These are phyloP conservation scores for Stereocaulon alpinum DNA, from an alignment of 495 filamentous ascomycete genomes.

Conservation along the genomic window DNA sequence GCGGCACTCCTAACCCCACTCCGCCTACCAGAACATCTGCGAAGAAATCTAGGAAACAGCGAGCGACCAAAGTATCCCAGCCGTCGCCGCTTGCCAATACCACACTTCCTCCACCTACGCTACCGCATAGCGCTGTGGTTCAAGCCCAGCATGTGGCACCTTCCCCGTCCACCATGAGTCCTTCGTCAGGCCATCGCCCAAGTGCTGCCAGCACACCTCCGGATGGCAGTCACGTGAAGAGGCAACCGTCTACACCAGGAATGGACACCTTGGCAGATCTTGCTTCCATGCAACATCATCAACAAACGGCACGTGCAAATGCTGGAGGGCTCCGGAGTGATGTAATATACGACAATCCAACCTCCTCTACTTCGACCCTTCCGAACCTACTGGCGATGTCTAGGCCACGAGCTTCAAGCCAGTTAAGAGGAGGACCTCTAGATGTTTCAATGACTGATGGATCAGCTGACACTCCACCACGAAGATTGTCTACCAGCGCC, in stretches of 20 bases:
- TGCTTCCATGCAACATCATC: conserved; percentile 56
- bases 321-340: conserved; percentile 36
- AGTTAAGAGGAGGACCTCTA: conserved; percentile 36
- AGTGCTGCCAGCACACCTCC: conserved; percentile 27
- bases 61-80: conserved; percentile 12
- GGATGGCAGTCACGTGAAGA: conserved; percentile 26
- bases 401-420: conserved; percentile 38
- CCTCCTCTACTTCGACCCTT: conserved; percentile 39
- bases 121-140: conserved; percentile 18
- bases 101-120: conserved; percentile 11
- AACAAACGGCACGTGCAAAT: conserved; percentile 40
- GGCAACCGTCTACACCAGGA: conserved; percentile 46
- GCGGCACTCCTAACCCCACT: conserved; percentile 27
- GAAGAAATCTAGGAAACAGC: conserved; percentile 18
- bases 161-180: conserved; percentile 20
- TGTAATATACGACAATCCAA: conserved; percentile 39
- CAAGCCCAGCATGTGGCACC: conserved; percentile 19
- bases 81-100: conserved; percentile 12
- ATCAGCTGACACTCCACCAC: conserved; percentile 37
- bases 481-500: conserved; percentile 40
- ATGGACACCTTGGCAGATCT: conserved; percentile 60
- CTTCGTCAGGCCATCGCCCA: conserved; percentile 16
- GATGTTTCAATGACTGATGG: conserved; percentile 49
- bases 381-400: conserved; percentile 40
- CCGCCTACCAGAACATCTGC: conserved; percentile 23